Percentiles rank a stretch among this genome's conserved stretches.
These are phyloP conservation scores for Fraxinus americana DNA, from an alignment of 257 asterid species.

Conservation along the genomic window DNA sequence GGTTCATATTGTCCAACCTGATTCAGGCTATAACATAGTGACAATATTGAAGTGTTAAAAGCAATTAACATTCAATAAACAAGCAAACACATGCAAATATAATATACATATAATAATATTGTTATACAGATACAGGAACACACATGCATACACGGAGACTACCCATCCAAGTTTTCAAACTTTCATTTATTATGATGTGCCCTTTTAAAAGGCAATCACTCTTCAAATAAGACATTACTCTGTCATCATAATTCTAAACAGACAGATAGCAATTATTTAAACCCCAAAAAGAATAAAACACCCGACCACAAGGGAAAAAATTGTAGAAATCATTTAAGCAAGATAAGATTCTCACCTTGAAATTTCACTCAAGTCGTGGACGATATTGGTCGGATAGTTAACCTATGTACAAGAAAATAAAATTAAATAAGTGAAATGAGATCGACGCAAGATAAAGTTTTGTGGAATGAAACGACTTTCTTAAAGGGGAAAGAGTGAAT, in stretches of 20 bases:
- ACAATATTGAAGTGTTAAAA: constrained; percentile 15
- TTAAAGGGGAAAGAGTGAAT: not conserved
- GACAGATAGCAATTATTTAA: not conserved
- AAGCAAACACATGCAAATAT: not conserved
- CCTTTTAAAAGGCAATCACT: not conserved
- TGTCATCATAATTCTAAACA: not conserved
- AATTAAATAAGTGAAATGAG: constrained; percentile 4
- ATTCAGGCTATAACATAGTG: constrained; percentile 34
- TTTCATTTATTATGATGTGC: constrained; percentile 3
- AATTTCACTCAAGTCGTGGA: constrained; percentile 33
- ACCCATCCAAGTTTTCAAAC: not conserved
- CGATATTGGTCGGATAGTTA: constrained; percentile 42
- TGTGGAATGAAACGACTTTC: not conserved
- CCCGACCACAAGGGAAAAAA: not conserved
- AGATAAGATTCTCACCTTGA: constrained; percentile 38
- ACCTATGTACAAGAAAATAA: constrained; percentile 38
- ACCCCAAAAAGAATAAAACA: not conserved
- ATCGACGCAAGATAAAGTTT: not conserved
- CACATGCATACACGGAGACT: not conserved
- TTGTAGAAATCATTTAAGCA: not conserved
- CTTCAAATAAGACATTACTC: not conserved
- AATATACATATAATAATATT: not conserved
- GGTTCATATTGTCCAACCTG: constrained; percentile 30
- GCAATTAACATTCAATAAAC: constrained; percentile 8
- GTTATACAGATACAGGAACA: not conserved